A percentile compares a stretch with the other conserved stretches of the same genome.
Conservation (phyloP, 176 grass and related monocot genomes). For the Cenchrus americanus region DNA sequence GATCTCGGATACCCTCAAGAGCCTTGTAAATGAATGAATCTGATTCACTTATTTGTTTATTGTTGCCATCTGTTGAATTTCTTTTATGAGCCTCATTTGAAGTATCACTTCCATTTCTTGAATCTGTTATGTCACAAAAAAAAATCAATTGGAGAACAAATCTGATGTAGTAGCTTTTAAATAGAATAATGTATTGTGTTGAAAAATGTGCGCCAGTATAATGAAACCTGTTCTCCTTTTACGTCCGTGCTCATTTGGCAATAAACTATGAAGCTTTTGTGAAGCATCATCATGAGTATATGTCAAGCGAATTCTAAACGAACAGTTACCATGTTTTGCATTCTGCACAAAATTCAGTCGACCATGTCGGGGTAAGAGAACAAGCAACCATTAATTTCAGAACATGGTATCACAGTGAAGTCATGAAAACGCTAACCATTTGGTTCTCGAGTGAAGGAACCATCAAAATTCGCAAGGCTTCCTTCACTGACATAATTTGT, state of each 20-base stretch:
- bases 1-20: slow-evolving; percentile 76
- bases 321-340: slow-evolving; percentile 64
- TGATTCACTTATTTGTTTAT: slow-evolving; percentile 64
- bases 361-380: slow-evolving; percentile 26
- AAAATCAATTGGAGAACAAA: slow-evolving; percentile 16
- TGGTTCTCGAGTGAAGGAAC: slow-evolving; percentile 66
- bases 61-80: slow-evolving; percentile 40
- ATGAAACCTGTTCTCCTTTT: slow-evolving; percentile 69
- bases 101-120: slow-evolving; percentile 45
- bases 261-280: slow-evolving; percentile 58
- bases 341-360: slow-evolving; percentile 49
- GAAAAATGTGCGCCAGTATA: not conserved
- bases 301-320: slow-evolving; percentile 79
- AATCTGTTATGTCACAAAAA: slow-evolving; percentile 43
- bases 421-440: slow-evolving; percentile 58
- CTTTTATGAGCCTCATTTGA: slow-evolving; percentile 36
- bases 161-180: slow-evolving; percentile 5
- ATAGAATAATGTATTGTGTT: not conserved
- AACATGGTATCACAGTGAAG: slow-evolving; percentile 16
- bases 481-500: slow-evolving; percentile 74
- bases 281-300: slow-evolving; percentile 77
- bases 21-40: slow-evolving; percentile 57
- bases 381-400: slow-evolving; percentile 14
- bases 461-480: slow-evolving; percentile 68
- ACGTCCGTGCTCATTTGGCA: slow-evolving; percentile 48